phyloP scores from a whole-genome alignment of 495 filamentous ascomycete genomes.

The Penicillium pancosmium region DNA sequence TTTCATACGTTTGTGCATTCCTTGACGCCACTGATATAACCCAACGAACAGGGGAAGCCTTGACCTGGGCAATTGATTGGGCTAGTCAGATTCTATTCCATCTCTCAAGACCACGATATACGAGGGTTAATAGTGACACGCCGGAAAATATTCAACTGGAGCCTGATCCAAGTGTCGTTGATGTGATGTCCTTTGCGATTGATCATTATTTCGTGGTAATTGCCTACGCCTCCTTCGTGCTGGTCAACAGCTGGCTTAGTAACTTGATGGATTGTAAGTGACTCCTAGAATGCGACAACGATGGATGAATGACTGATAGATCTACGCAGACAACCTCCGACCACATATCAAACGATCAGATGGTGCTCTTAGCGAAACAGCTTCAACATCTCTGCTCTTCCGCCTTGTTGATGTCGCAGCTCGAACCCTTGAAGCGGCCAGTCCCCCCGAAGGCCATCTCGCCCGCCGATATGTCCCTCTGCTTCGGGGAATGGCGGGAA shows the following conservation, averaged over 20 bases:
- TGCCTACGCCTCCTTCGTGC: slow-evolving; percentile 5
- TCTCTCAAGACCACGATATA: neutral
- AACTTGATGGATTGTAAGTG: slow-evolving; percentile 6
- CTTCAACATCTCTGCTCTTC: slow-evolving; percentile 2
- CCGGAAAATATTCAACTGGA: neutral
- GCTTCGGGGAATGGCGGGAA: slow-evolving; percentile 2
- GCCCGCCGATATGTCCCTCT: slow-evolving; percentile 8
- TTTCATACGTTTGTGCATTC: slow-evolving; percentile 8
- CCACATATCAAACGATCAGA: neutral
- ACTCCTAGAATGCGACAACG: no score
- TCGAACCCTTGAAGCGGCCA: slow-evolving; percentile 11
- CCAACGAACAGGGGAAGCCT: slow-evolving; percentile 5
- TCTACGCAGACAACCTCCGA: neutral
- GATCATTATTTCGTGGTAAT: slow-evolving; percentile 12
- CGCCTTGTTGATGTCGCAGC: slow-evolving; percentile 8
- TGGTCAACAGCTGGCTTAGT: slow-evolving; percentile 10
- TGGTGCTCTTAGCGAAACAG: neutral
- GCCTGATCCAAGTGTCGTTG: slow-evolving; percentile 4
- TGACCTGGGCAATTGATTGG: slow-evolving; percentile 12
- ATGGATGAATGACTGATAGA: neutral
- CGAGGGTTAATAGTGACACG: neutral
- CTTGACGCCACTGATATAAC: slow-evolving; percentile 3
- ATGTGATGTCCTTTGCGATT: slow-evolving; percentile 9
- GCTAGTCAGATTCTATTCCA: slow-evolving; percentile 7
- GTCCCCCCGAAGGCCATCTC: slow-evolving; percentile 6